Conservation (phyloP, 257 asterid genomes). For the Asclepias syriaca region DNA sequence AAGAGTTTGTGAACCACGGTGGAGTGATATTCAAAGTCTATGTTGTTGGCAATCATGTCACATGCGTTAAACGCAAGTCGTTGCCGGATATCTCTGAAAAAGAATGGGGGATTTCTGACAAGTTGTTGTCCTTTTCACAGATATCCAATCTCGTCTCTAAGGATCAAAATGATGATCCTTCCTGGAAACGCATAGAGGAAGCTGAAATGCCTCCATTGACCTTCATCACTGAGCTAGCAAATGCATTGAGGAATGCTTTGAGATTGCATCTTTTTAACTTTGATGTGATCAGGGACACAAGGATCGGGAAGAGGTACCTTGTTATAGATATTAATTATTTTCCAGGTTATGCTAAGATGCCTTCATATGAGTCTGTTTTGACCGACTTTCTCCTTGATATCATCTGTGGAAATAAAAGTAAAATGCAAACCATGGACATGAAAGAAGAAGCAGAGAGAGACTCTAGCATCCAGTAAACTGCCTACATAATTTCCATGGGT, state of each 20-base stretch:
- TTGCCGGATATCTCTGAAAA: conserved; percentile 53
- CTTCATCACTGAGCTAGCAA: conserved; percentile 54
- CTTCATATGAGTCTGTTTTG: conserved; percentile 50
- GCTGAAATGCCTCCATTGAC: conserved; percentile 50
- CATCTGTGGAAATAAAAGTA: conserved; percentile 20
- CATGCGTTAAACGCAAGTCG: conserved; percentile 65
- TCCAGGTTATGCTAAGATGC: conserved; percentile 84
- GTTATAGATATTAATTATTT: conserved; percentile 81
- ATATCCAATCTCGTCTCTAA: conserved; percentile 51
- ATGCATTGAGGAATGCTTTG: conserved; percentile 50
- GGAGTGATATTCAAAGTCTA: conserved; percentile 81
- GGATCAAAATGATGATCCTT: conserved; percentile 29
- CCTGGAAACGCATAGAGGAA: conserved; percentile 35
- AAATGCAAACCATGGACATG: background rate
- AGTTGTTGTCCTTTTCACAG: conserved; percentile 55
- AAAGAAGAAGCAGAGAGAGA: background rate
- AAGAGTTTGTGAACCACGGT: conserved; percentile 85
- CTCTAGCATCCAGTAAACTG: background rate
- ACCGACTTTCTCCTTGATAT: conserved; percentile 67
- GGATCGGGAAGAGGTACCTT: conserved; percentile 45
- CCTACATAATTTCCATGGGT: background rate
- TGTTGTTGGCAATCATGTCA: conserved; percentile 59
- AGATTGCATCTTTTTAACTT: conserved; percentile 70
- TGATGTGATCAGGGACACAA: conserved; percentile 66
- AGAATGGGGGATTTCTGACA: conserved; percentile 23